Conservation (phyloP, 2,329 filamentous ascomycete genomes). For the Colletotrichum musae region DNA sequence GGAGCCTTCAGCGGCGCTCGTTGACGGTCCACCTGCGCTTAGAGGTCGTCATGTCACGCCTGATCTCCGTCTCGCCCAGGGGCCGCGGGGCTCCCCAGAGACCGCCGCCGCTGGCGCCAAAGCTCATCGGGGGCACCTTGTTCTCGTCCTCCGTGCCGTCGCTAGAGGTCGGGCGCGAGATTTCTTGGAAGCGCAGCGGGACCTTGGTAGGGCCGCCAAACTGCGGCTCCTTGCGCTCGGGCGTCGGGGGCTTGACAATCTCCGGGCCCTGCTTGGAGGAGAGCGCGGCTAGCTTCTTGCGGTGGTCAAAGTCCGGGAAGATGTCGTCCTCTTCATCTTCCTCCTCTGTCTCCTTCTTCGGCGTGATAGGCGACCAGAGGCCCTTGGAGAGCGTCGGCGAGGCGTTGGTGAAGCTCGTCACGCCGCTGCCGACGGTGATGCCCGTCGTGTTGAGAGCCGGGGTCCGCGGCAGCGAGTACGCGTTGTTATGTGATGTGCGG, state of each 20-base stretch:
- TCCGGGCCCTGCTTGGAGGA: slow-evolving; percentile 28
- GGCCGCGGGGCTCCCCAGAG: slow-evolving; percentile 62
- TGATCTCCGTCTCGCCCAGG: slow-evolving; percentile 59
- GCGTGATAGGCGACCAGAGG: slow-evolving; percentile 61
- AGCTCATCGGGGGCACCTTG: slow-evolving; percentile 54
- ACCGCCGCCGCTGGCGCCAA: slow-evolving; percentile 55
- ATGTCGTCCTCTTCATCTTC: slow-evolving; percentile 67
- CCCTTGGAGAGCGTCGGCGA: slow-evolving; percentile 61
- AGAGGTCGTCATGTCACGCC: slow-evolving; percentile 60
- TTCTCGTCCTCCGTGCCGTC: slow-evolving; percentile 48
- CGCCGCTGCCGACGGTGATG: slow-evolving; percentile 57
- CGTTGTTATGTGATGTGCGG: slow-evolving; percentile 45
- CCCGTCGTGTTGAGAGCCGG: slow-evolving; percentile 51
- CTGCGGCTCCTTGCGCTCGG: slow-evolving; percentile 44
- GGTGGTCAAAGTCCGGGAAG: slow-evolving; percentile 66
- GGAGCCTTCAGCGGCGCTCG: slow-evolving; percentile 51
- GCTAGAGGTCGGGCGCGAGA: slow-evolving; percentile 40
- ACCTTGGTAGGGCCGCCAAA: slow-evolving; percentile 32
- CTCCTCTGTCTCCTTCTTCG: slow-evolving; percentile 54
- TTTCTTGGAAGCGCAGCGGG: slow-evolving; percentile 38
- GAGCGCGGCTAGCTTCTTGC: slow-evolving; percentile 46
- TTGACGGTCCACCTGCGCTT: slow-evolving; percentile 72
- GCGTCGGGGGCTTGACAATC: slow-evolving; percentile 36
- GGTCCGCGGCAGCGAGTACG: slow-evolving; percentile 43
- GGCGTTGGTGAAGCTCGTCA: slow-evolving; percentile 50